Evolutionary conservation across 2,329 filamentous ascomycete genomes (phyloP), one percentile per base, ranked within the genome.

Genomic region (Alternaria alternata): DNA sequence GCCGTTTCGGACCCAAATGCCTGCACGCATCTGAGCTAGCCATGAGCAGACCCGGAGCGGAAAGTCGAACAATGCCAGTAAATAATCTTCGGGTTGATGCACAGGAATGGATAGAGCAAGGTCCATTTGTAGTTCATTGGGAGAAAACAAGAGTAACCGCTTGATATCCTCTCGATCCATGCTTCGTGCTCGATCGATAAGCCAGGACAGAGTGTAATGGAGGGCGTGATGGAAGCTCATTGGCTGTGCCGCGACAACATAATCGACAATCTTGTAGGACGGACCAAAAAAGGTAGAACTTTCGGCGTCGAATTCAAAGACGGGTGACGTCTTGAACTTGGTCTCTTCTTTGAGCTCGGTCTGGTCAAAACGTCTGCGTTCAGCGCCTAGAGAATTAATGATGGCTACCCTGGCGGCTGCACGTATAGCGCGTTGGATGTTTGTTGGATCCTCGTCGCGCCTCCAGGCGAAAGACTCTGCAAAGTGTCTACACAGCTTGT

Each of bases 161-260:
- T 84, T 86, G 64, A 98, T 83, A 49, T 90, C 84, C 20, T 89
- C 86, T 8, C 85, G 84, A 32, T 87, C 82, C 82, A 97, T 89
- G 49, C 87, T 86, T 73, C 94, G 93, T 44, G 89, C 95, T 68
- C 91, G 92, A 77, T 99, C 95, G 59, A 99, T 87, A 38, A 99
- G 83, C 95, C 95, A 99, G 0, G 95, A 99, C 2, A 98, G 82
- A 0, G 93, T 96, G 76, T 98, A 99, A 79, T 99, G 95, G 28
- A 99, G 85, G 1, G 93, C 93, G 76, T 99, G 95, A 75, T 99
- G 95, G 79, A 99, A 98, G 81, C 95, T 98, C 81, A 99, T 95
- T 1, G 91, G 88, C 68, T 96, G 91, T 67, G 90, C 90, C 69
- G 96, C 93, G 9, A 99, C 93, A 3, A 91, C 87, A 74, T 96